Evolutionary conservation across 495 filamentous ascomycete species (phyloP), one percentile per base, ranked within the genome.

Genomic region (Saxophila tyrrhenica): DNA sequence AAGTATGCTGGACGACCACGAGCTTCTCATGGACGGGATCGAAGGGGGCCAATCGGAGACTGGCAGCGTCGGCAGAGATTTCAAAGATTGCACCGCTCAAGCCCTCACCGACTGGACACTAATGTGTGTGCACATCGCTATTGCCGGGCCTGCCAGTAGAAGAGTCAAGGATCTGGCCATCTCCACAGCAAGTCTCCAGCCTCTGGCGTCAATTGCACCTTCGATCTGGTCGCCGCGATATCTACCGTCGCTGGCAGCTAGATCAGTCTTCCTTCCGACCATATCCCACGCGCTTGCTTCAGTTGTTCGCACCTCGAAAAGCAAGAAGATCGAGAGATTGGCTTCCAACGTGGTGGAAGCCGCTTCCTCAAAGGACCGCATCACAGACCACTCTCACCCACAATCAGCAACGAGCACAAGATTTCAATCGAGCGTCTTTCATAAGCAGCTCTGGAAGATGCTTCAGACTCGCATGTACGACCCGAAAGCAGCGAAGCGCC

Each of bases 221-320:
- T 39, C 55, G 3, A 22, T 70, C 16, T 70, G 59, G 58, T 57
- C 61, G 44, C 65, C 63, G 3, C 59, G 55, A 20, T 60, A 65
- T 51, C 55, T 66, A 23, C 24, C 50, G 3, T 59, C 53, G 21
- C 38, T 68, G 2, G 58, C 65, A 8, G 54, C 56, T 23, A 51
- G 64, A 41, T 52, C 64, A 11, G 49, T 57, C 17, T 63, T 70
- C 22, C 20, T 67, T 1, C 64, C 65, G 3, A 68, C 58, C 1
- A 53, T 70, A 13, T 57, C 51, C 39, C 60, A 58, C 21, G 67
- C 65, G 1, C 20, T 29, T 17, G 20, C 3, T 13, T 15, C 25
- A 22, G 11, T 25, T 13, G 7, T 23, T 19, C 10, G 21, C 17
- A 39, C 10, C 51, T 44, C 39, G 44, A 13, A 46, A 24, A 22